Conservation (phyloP, 2,329 filamentous ascomycete genomes). For the Xylaria polymorpha region DNA sequence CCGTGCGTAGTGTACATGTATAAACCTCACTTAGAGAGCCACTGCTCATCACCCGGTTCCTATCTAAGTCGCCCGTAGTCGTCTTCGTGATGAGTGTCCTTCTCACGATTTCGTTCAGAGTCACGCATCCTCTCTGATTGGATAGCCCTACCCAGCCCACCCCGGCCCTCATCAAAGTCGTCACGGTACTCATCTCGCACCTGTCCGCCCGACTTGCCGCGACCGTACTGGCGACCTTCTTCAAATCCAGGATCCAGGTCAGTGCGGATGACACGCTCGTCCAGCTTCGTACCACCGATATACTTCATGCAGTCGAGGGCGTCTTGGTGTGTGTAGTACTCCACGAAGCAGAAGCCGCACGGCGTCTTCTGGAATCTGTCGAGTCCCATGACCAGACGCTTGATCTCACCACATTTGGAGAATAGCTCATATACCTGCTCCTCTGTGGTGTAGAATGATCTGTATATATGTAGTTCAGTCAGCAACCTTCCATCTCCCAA, state of each 20-base stretch:
- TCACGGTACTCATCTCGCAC: slow-evolving; percentile 98
- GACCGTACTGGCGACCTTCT: slow-evolving; percentile 94
- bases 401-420: slow-evolving; percentile 96
- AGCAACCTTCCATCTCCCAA: slow-evolving; percentile 7
- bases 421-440: slow-evolving; percentile 99
- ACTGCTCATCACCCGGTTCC: slow-evolving; percentile 39
- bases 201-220: slow-evolving; percentile 95
- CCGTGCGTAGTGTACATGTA: slow-evolving; percentile 17
- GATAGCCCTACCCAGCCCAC: slow-evolving; percentile 85
- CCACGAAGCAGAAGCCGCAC: slow-evolving; percentile 99
- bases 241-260: slow-evolving; percentile 96
- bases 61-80: slow-evolving; percentile 69
- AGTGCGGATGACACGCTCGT: slow-evolving; percentile 95
- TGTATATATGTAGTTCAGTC: slow-evolving; percentile 50
- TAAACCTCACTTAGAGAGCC: slow-evolving; percentile 1
- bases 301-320: slow-evolving; percentile 99
- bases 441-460: slow-evolving; percentile 97
- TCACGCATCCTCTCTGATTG: slow-evolving; percentile 59
- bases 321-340: slow-evolving; percentile 98
- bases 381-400: slow-evolving; percentile 96
- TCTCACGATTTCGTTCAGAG: slow-evolving; percentile 56
- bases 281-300: slow-evolving; percentile 95
- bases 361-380: slow-evolving; percentile 98
- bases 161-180: slow-evolving; percentile 94
- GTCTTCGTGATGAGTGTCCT: slow-evolving; percentile 59